Percentiles rank a stretch among this genome's conserved stretches.
Conservation (phyloP, 345 rosid genomes). For the Stellera chamaejasme region DNA sequence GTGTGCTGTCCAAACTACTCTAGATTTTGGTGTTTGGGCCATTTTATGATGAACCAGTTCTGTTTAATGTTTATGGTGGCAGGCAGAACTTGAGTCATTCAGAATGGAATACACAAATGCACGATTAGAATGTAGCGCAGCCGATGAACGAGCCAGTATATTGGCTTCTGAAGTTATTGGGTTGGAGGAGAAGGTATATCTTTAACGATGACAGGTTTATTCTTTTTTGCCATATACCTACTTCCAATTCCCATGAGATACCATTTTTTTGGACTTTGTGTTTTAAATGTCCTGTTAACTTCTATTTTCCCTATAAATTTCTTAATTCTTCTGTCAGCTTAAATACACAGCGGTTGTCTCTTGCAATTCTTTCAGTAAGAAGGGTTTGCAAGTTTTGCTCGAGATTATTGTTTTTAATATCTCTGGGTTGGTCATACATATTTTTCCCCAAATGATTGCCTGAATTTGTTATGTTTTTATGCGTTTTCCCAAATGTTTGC, state of each 20-base stretch:
- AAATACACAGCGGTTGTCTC: no score
- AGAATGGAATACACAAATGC: conserved; percentile 66
- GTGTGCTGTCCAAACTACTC: conserved; percentile 6
- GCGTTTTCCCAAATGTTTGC: not conserved
- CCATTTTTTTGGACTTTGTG: no score
- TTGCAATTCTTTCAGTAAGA: no score
- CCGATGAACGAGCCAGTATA: conserved; percentile 87
- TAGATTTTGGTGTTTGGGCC: not conserved
- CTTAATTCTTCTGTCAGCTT: no score
- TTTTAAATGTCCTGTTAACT: not conserved
- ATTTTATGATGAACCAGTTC: conserved; percentile 7
- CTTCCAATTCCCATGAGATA: not conserved
- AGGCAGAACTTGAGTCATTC: conserved; percentile 84
- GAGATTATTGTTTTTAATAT: no score
- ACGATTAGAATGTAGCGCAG: conserved; percentile 78
- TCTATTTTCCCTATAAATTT: no score
- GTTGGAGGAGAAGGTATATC: conserved; percentile 94
- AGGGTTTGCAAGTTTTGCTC: no score
- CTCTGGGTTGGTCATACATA: no score
- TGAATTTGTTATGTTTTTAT: not conserved
- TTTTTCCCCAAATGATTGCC: no score
- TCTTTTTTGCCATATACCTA: conserved; percentile 4
- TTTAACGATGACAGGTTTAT: not conserved
- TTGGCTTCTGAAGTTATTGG: conserved; percentile 96
- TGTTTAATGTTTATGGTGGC: conserved; percentile 17